Percentiles rank a stretch among this genome's conserved stretches.
Conservation (phyloP, 192 early-diverging fungal genomes). For the Entomortierella lignicola region DNA sequence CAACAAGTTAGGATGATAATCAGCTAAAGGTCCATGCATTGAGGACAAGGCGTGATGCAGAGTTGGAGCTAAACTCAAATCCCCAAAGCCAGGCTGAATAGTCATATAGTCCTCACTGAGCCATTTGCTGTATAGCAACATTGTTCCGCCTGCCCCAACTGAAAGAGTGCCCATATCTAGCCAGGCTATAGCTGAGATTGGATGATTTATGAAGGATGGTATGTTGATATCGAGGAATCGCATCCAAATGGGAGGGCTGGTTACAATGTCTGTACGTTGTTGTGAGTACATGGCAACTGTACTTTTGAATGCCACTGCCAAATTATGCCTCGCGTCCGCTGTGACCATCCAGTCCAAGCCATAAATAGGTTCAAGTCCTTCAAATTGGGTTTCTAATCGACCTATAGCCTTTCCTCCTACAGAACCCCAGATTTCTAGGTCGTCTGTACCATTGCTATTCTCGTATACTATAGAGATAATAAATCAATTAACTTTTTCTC, state of each 20-base stretch:
- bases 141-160: constrained; percentile 64
- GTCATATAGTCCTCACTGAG: constrained; percentile 59
- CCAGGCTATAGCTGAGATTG: constrained; percentile 64
- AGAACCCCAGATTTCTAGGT: constrained; percentile 50
- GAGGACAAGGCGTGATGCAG: constrained; percentile 61
- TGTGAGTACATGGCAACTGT: constrained; percentile 73
- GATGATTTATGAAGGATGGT: constrained; percentile 57
- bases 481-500: background rate
- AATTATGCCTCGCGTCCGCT: constrained; percentile 78
- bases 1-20: constrained; percentile 79
- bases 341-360: constrained; percentile 80
- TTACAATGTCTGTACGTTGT: constrained; percentile 54
- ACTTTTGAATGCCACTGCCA: constrained; percentile 69
- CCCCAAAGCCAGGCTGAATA: constrained; percentile 18
- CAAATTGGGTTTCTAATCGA: constrained; percentile 20
- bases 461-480: constrained; percentile 21
- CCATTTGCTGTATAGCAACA: constrained; percentile 75
- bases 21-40: constrained; percentile 73
- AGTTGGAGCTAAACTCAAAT: constrained; percentile 52
- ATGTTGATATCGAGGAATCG: constrained; percentile 67
- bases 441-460: constrained; percentile 16
- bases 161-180: constrained; percentile 68
- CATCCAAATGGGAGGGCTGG: constrained; percentile 61
- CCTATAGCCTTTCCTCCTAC: constrained; percentile 45
- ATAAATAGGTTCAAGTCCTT: constrained; percentile 54